These are phyloP conservation scores for Mycena maculata DNA, from an alignment of 768 basidiomycete species.

Conservation along the genomic window DNA sequence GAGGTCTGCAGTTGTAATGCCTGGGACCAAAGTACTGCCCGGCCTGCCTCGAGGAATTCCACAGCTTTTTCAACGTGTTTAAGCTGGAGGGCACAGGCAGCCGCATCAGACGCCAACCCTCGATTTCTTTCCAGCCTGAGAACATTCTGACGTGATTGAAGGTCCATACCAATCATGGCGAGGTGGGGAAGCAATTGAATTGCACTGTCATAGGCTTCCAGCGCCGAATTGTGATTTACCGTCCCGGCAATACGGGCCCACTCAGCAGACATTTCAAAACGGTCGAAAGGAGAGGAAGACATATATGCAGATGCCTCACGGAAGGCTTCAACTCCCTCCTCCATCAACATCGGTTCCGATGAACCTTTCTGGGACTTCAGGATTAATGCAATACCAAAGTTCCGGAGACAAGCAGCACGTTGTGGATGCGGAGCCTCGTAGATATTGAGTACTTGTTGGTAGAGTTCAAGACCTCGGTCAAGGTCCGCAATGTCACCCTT, in stretches of 20 bases:
- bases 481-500: not conserved
- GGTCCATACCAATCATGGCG: not conserved
- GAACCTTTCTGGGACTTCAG: not conserved
- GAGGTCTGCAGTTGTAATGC: not conserved
- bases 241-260: not conserved
- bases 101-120: not conserved
- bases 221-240: not conserved
- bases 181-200: not conserved
- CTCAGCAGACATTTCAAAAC: not conserved
- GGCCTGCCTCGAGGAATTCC: not conserved
- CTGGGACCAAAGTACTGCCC: not conserved
- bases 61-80: not conserved
- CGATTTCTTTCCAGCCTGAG: not conserved
- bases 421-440: not conserved
- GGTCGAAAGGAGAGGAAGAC: not conserved
- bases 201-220: not conserved
- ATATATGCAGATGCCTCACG: not conserved
- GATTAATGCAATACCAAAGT: not conserved
- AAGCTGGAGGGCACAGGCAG: not conserved
- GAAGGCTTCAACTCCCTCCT: not conserved
- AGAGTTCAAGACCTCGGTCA: not conserved
- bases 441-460: not conserved
- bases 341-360: not conserved
- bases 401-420: not conserved
- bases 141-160: not conserved